Evolutionary conservation across 495 filamentous ascomycete species (phyloP), one percentile per base, ranked within the genome.

Genomic region (Penicillium cataractarum): DNA sequence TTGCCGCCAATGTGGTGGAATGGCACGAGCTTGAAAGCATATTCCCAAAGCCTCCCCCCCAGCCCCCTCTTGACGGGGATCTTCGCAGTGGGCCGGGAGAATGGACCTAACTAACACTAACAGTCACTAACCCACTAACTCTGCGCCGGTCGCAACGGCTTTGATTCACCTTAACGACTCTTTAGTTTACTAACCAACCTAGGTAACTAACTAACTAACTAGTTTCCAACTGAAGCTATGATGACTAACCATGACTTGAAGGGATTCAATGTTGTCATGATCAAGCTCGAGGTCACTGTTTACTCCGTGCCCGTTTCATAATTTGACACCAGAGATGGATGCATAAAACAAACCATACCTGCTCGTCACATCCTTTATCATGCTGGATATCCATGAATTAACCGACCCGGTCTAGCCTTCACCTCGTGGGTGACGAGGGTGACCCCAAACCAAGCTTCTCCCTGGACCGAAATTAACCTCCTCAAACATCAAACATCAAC

Each of bases 371-470:
- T 29, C 24, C 15, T 42, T 19, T n/a, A 19, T 24, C 42, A 46
- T 22, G 42, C 24, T 29, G 46, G 29, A 57, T 35, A 17, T 48
- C 7, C 24, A 22, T 42, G 35, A 42, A 56, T 42, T 31, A 44
- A 56, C 6, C 21, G 10, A 31, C 3, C 39, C 12, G 39, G 4
- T 57, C 26, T 4, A 21, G 39, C 55, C 33, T 57, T 26, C 39
- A 46, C 39, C 24, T 21, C 2, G 27, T 19, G 55, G n/a, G 26
- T 39, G 46, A 40, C 26, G 29, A 24, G 32, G 54, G 10, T 22
- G 21, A 32, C 39, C 42, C 40, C 40, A 50, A 44, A 49, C 49
- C 42, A 62, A 60, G 64, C 64, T 60, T 65, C 62, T 40, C 42
- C 40, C 29, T 62, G 31, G 31, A 40, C 60, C 52, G 64, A 65